Evolutionary conservation across 768 basidiomycete genomes (phyloP), one percentile per base, ranked within the genome.

Genomic region (Cytidiella melzeri): DNA sequence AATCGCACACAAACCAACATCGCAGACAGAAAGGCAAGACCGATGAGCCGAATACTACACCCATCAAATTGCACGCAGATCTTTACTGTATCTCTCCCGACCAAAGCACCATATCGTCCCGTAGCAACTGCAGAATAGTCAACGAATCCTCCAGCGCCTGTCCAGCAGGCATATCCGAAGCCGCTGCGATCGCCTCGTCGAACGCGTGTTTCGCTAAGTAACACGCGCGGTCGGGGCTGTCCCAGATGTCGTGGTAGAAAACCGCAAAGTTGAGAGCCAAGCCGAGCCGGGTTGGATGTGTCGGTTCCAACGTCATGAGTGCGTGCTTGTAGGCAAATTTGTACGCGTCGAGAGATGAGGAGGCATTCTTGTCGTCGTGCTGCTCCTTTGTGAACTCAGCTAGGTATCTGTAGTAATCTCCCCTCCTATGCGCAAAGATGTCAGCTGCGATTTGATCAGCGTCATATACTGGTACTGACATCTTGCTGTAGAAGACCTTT

Each of bases 251-350:
- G 64, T 91, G 91, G 66, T 87, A 92, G 73, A 88, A 94, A 44
- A 94, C 92, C n/a, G 89, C 84, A 69, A 94, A 92, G 71, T 93
- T 94, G 60, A 94, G 75, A 27, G 91, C 90, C 44, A 94, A 72
- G 28, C 91, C 92, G 50, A 94, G 72, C 58, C 90, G 80, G 53
- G 92, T 93, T 48, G 92, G 90, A 69, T 93, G 87, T 42, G 85
- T 80, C 5, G 84, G 74, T 21, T 80, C 81, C 45, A 94, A 78
- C 59, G 85, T 83, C 50, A 76, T 74, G 47, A 78, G 63, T 30
- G 91, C 90, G 57, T 92, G 87, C 66, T 87, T 81, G 64, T 91
- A 92, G 42, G 92, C 89, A 51, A 76, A 69, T 72, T 87, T 90
- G 76, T 94, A 89, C 2, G 87, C 84, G 56, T 85, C 84, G 51